Percentiles rank a stretch among this genome's conserved stretches.
phyloP scores from a whole-genome alignment of 768 basidiomycete species.

The Hortiboletus flavorubellus region DNA sequence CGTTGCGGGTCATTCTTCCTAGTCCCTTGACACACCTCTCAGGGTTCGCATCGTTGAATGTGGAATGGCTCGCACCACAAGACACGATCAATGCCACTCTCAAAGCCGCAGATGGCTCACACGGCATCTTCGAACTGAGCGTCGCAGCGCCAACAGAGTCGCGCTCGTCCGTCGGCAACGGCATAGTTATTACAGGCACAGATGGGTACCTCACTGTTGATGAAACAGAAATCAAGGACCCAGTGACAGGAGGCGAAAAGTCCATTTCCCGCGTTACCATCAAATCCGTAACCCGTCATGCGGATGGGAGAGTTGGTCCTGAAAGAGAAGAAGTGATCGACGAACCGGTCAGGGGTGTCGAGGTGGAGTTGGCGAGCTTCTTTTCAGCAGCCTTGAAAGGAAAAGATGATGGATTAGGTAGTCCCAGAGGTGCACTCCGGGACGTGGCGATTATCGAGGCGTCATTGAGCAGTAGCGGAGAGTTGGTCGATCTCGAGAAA shows the following conservation, averaged over 20 bases:
- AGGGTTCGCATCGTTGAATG: slow-evolving; percentile 64
- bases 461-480: slow-evolving; percentile 62
- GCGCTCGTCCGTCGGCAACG: slow-evolving; percentile 29
- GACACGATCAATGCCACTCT: slow-evolving; percentile 70
- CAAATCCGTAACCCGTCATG: slow-evolving; percentile 27
- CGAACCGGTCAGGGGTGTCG: slow-evolving; percentile 48
- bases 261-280: slow-evolving; percentile 38
- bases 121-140: slow-evolving; percentile 63
- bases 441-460: slow-evolving; percentile 84
- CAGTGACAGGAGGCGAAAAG: slow-evolving; percentile 22
- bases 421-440: slow-evolving; percentile 57
- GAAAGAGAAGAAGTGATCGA: slow-evolving; percentile 49
- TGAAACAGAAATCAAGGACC: slow-evolving; percentile 25
- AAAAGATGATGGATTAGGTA: slow-evolving; percentile 52
- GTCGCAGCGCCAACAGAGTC: slow-evolving; percentile 52
- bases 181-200: slow-evolving; percentile 54
- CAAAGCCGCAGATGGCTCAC: slow-evolving; percentile 44
- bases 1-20: slow-evolving; percentile 59
- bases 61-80: slow-evolving; percentile 68
- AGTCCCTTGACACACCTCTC: slow-evolving; percentile 51
- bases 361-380: slow-evolving; percentile 57
- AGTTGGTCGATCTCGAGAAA: slow-evolving; percentile 52
- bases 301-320: slow-evolving; percentile 16
- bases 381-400: slow-evolving; percentile 48
- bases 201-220: slow-evolving; percentile 57